Conservation (phyloP, 768 basidiomycete genomes). For the Trametes maxima region DNA sequence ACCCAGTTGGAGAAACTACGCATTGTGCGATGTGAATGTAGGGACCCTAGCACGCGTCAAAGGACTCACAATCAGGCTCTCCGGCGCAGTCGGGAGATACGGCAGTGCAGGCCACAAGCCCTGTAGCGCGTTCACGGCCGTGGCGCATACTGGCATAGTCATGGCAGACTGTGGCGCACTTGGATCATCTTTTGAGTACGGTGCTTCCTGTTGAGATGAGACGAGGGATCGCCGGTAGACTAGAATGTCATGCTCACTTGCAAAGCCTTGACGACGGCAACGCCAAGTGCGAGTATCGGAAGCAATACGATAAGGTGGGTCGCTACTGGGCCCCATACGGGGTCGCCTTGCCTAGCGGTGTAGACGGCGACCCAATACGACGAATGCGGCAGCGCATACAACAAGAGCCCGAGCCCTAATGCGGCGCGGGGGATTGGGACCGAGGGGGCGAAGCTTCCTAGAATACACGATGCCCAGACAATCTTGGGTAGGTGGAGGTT, state of each 20-base stretch:
- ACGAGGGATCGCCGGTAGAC: background rate
- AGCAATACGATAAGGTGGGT: slow-evolving; percentile 59
- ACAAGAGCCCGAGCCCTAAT: slow-evolving; percentile 42
- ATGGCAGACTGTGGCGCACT: slow-evolving; percentile 28
- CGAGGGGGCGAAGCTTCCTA: slow-evolving; percentile 39
- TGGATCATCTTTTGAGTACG: slow-evolving; percentile 16
- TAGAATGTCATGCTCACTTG: slow-evolving; percentile 37
- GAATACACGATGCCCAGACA: slow-evolving; percentile 36
- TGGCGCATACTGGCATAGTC: slow-evolving; percentile 31
- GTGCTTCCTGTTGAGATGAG: slow-evolving; percentile 16
- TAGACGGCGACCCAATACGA: slow-evolving; percentile 67
- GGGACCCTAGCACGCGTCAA: background rate
- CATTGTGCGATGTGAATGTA: background rate
- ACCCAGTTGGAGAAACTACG: slow-evolving; percentile 24
- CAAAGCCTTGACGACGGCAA: slow-evolving; percentile 46
- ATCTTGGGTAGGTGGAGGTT: slow-evolving; percentile 48
- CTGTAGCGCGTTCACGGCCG: slow-evolving; percentile 31
- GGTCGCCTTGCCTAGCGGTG: slow-evolving; percentile 55
- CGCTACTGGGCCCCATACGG: slow-evolving; percentile 57
- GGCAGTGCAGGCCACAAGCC: slow-evolving; percentile 31
- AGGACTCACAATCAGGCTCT: slow-evolving; percentile 14
- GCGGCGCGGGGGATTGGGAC: slow-evolving; percentile 37
- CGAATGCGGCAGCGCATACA: slow-evolving; percentile 55
- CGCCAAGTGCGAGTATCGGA: slow-evolving; percentile 56
- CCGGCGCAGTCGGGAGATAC: slow-evolving; percentile 14